Evolutionary conservation across 2,329 filamentous ascomycete genomes (phyloP), one percentile per base, ranked within the genome.

Genomic region (Paramyrothecium roridum): DNA sequence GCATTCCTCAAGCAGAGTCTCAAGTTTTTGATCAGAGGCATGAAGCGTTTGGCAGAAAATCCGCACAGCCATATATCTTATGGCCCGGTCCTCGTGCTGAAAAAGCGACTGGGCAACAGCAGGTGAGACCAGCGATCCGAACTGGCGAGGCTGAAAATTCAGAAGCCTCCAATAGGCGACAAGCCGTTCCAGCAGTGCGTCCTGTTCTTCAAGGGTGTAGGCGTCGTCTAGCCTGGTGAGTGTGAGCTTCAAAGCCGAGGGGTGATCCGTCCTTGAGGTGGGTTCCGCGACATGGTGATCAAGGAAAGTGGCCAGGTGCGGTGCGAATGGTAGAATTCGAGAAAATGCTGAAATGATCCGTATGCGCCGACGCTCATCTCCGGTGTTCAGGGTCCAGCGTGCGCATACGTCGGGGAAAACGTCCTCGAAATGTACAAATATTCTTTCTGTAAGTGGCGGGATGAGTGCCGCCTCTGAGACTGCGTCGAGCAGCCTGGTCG

Each of bases 401-500:
- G 91, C 89, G 72, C 89, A 91, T 51, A 96, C 79, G 71, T 97
- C 93, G 63, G 91, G 84, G 65, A 95, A 90, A 45, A 93, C 75
- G 58, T 81, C 77, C 68, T 90, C 86, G 71, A 93, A 92, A 66
- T 89, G 82, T 61, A 83, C 77, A 67, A 95, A 92, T 67, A 96
- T 77, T 55, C 78, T 78, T 67, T 91, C 85, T 65, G 91, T 93
- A 70, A 85, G 81, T 73, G 79, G 76, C 63, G 89, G 80, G 64
- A 85, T 80, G 66, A 96, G 82, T 56, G 90, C 85, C 57, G 86
- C 83, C 64, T 81, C 76, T 63, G 90, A 83, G 65, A 96, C 77
- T 63, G 84, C 83, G 69, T 91, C 84, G 45, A 96, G 82, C 71
- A 92, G 87, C 66, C 82, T 80, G 62, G 81, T 79, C 67, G 86